phyloP scores from a whole-genome alignment of 352 stramenopile species.

The Pythium rhizo-oryzae region DNA sequence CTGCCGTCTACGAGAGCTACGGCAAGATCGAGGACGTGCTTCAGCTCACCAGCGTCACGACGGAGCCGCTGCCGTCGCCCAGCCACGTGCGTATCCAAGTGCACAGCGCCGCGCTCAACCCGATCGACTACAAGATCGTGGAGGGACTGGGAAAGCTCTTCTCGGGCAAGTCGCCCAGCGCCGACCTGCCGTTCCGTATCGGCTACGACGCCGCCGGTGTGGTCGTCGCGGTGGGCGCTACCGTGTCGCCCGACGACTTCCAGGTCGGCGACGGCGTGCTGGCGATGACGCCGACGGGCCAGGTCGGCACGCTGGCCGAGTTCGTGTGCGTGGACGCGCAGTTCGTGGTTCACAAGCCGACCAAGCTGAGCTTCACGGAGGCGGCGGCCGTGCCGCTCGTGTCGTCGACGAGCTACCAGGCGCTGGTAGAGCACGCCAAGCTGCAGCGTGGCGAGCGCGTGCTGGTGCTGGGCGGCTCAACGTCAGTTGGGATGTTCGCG shows the following conservation, averaged over 20 bases:
- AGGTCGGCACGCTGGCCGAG: constrained; percentile 41
- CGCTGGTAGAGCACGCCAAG: constrained; percentile 33
- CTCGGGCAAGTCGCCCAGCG: constrained; percentile 8
- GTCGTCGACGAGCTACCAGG: constrained; percentile 44
- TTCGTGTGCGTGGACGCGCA: constrained; percentile 36
- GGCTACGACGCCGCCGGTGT: constrained; percentile 45
- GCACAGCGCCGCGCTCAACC: constrained; percentile 35
- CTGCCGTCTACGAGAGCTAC: constrained; percentile 15
- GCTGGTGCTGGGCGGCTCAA: constrained; percentile 46
- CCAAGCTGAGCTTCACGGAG: constrained; percentile 41
- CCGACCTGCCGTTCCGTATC: constrained; percentile 32
- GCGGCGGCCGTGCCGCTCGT: constrained; percentile 40
- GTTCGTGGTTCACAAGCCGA: constrained; percentile 45
- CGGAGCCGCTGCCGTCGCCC: constrained; percentile 6
- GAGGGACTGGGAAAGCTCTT: not conserved
- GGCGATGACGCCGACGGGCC: no score
- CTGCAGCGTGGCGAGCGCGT: constrained; percentile 38
- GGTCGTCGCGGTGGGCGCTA: constrained; percentile 28
- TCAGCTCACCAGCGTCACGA: constrained; percentile 8
- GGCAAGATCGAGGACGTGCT: constrained; percentile 21
- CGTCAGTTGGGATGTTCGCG: constrained; percentile 41
- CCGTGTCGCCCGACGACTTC: not conserved
- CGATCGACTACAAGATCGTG: constrained; percentile 32
- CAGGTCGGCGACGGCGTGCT: constrained; percentile 21
- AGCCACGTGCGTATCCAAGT: constrained; percentile 36